Evolutionary conservation across 2,329 filamentous ascomycete genomes (phyloP).

Genomic region (Gaeumannomyces sp.): DNA sequence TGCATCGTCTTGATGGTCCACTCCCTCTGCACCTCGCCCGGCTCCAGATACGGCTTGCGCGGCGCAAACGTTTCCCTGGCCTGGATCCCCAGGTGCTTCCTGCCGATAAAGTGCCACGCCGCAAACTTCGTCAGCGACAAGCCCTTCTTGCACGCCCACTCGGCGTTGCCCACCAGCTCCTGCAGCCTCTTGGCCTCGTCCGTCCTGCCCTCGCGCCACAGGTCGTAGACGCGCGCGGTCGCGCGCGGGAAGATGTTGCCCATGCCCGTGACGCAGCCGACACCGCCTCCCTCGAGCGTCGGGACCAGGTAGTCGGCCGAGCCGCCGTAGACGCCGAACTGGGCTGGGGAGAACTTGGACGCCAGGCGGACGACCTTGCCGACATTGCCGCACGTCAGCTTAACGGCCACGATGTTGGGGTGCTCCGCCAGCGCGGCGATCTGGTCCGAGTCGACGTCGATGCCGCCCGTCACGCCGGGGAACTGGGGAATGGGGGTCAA

Average conservation of each 20-base stretch:
- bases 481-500: constrained; percentile 42
- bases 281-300: constrained; percentile 31
- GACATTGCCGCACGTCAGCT: constrained; percentile 45
- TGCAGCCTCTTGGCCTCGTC: constrained; percentile 35
- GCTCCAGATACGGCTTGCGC: constrained; percentile 34
- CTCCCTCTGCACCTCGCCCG: constrained; percentile 29
- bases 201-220: constrained; percentile 31
- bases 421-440: constrained; percentile 43
- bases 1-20: constrained; percentile 37
- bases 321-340: constrained; percentile 38
- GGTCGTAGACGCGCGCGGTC: constrained; percentile 32
- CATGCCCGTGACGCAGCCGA: constrained; percentile 38
- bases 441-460: constrained; percentile 51
- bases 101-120: constrained; percentile 34
- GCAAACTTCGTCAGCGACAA: constrained; percentile 41
- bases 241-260: constrained; percentile 40
- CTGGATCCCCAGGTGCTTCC: constrained; percentile 28
- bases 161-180: constrained; percentile 36
- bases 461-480: constrained; percentile 47
- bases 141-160: constrained; percentile 46
- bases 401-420: constrained; percentile 45
- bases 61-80: constrained; percentile 32
- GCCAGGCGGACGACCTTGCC: constrained; percentile 37
- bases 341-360: constrained; percentile 6
- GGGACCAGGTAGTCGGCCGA: constrained; percentile 38